A percentile compares a stretch with the other conserved stretches of the same genome.
phyloP scores from a whole-genome alignment of 805 yeast genomes.

The Barnettozyma botsteinii region DNA sequence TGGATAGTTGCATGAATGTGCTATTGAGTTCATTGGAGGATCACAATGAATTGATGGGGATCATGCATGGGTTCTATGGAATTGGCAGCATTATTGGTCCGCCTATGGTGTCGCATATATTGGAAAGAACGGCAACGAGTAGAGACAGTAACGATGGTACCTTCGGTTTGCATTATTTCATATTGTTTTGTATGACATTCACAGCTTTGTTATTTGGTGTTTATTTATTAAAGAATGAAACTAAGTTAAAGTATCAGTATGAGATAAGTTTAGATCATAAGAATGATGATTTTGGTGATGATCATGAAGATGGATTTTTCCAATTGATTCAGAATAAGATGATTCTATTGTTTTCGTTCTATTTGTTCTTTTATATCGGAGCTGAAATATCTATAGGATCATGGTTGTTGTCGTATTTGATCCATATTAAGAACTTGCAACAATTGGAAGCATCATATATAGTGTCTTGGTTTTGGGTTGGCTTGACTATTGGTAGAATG shows the following conservation, averaged over 20 bases:
- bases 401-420: conserved; percentile 62
- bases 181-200: conserved; percentile 33
- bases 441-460: conserved; percentile 50
- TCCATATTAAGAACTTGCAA: conserved; percentile 46
- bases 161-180: conserved; percentile 30
- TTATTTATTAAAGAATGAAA: conserved; percentile 43
- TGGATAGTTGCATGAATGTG: conserved; percentile 51
- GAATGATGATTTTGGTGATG: conserved; percentile 15
- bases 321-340: conserved; percentile 26
- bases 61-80: conserved; percentile 66
- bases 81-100: conserved; percentile 69
- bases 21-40: conserved; percentile 43
- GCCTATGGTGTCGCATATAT: conserved; percentile 45
- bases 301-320: conserved; percentile 10
- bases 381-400: conserved; percentile 66
- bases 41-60: conserved; percentile 53
- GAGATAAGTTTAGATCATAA: conserved; percentile 1
- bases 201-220: conserved; percentile 26
- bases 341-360: conserved; percentile 45
- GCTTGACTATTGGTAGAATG: conserved; percentile 60
- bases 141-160: neutral
- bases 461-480: conserved; percentile 69
- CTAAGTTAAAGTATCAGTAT: conserved; percentile 29
- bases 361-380: conserved; percentile 60
- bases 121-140: conserved; percentile 26